A percentile compares a stretch with the other conserved stretches of the same genome.
Evolutionary conservation across 768 basidiomycete species (phyloP).

Genomic region (Pleurotus citrinopileatus): DNA sequence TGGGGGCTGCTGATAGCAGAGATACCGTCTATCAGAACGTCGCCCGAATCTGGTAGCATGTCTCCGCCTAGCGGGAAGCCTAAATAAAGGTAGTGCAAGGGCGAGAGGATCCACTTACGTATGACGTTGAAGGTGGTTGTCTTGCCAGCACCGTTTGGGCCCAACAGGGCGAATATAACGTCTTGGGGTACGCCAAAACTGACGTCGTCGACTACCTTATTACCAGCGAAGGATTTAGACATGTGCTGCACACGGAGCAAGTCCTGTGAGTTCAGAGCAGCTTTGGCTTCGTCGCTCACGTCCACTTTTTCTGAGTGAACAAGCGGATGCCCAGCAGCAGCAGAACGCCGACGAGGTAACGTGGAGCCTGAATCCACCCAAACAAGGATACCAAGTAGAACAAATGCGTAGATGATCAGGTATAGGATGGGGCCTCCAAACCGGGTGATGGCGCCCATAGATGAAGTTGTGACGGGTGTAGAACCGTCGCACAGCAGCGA

Average conservation of each 20-base stretch:
- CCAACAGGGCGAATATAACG: conserved; percentile 70
- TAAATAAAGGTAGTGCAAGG: too few relatives aligned
- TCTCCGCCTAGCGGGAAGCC: conserved; percentile 52
- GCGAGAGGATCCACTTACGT: conserved; percentile 40
- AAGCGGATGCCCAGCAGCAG: not conserved
- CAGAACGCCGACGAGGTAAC: conserved; percentile 32
- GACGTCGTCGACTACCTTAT: conserved; percentile 70
- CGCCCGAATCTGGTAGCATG: conserved; percentile 62
- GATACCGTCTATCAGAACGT: conserved; percentile 62
- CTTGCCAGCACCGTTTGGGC: conserved; percentile 84
- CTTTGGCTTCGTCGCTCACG: conserved; percentile 50
- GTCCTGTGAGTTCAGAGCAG: conserved; percentile 47
- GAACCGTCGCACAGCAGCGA: conserved; percentile 65
- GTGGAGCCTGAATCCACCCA: conserved; percentile 71
- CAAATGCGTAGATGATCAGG: conserved; percentile 55
- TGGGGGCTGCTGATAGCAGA: conserved; percentile 67
- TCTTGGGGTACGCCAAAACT: conserved; percentile 62
- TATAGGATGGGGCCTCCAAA: conserved; percentile 79
- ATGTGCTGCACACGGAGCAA: conserved; percentile 61
- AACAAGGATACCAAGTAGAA: conserved; percentile 62
- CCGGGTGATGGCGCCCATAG: conserved; percentile 51
- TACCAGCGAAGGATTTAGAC: conserved; percentile 55
- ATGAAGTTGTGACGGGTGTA: conserved; percentile 39
- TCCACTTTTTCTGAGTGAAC: conserved; percentile 36
- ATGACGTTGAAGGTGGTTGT: conserved; percentile 83